phyloP scores from a whole-genome alignment of 169 alveolate genomes.

The Miamiensis avidus region DNA sequence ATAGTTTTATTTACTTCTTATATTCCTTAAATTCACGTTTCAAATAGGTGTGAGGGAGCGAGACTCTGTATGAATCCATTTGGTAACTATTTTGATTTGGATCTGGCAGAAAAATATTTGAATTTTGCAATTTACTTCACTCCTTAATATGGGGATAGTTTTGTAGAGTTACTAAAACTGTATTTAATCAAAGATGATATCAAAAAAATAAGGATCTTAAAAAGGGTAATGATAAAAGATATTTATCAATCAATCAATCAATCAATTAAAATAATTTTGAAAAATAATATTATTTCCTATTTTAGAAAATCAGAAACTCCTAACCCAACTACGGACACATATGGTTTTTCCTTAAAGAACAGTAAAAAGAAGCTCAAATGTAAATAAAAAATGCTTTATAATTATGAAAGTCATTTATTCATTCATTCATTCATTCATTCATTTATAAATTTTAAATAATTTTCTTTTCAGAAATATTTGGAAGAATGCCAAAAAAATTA shows the following conservation, averaged over 20 bases:
- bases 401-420: not conserved
- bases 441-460: too few species aligned
- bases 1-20: not conserved
- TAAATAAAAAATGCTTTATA: not conserved
- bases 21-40: not conserved
- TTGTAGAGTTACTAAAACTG: not conserved
- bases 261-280: not conserved
- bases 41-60: constrained; percentile 22
- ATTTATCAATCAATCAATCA: too few species aligned
- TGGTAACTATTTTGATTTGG: constrained; percentile 11
- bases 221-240: constrained; percentile 5
- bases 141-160: constrained; percentile 18
- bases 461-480: not conserved
- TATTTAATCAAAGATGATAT: constrained; percentile 1
- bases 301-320: constrained; percentile 4
- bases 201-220: constrained; percentile 4
- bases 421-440: too few species aligned
- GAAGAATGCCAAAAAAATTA: not conserved
- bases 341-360: constrained; percentile 5
- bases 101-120: constrained; percentile 1
- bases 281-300: not conserved
- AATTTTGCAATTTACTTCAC: constrained; percentile 21
- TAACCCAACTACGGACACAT: constrained; percentile 23
- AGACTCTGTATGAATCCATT: constrained; percentile 19
- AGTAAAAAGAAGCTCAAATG: constrained; percentile 7